phyloP scores from a whole-genome alignment of 805 yeast species.

The Naumovozyma castellii region DNA sequence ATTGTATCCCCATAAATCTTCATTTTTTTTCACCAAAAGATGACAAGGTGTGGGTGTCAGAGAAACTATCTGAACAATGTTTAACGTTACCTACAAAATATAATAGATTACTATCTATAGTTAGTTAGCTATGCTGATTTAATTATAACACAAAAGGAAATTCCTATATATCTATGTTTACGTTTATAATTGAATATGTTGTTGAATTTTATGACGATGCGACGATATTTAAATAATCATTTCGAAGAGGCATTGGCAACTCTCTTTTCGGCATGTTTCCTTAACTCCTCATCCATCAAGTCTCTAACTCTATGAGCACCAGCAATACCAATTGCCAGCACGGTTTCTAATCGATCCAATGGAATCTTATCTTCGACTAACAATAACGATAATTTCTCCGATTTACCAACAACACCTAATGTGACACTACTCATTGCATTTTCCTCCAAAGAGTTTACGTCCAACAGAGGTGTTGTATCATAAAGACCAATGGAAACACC shows the following conservation, averaged over 20 bases:
- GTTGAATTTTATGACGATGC: too few relatives aligned
- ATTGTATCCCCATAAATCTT: not conserved
- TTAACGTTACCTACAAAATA: too few relatives aligned
- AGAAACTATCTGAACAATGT: too few relatives aligned
- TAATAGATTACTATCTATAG: too few relatives aligned
- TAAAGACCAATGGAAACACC: constrained; percentile 72
- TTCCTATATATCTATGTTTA: too few relatives aligned
- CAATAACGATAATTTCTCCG: constrained; percentile 68
- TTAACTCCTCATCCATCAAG: constrained; percentile 76
- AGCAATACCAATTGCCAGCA: constrained; percentile 72
- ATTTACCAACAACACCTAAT: constrained; percentile 73
- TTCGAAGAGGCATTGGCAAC: constrained; percentile 32
- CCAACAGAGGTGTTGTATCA: constrained; percentile 72
- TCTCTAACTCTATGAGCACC: constrained; percentile 80
- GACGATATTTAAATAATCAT: not conserved
- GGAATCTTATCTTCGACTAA: constrained; percentile 79
- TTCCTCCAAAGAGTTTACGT: constrained; percentile 75
- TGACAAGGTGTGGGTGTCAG: too few relatives aligned
- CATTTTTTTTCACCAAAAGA: not conserved
- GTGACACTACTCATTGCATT: constrained; percentile 73
- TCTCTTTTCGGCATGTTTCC: constrained; percentile 60
- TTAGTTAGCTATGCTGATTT: too few relatives aligned
- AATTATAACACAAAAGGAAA: too few relatives aligned
- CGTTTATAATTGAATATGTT: too few relatives aligned
- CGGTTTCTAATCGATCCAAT: constrained; percentile 64